These are phyloP conservation scores for Helminthosporium solani DNA, from an alignment of 2,329 filamentous ascomycete species.

Conservation along the genomic window DNA sequence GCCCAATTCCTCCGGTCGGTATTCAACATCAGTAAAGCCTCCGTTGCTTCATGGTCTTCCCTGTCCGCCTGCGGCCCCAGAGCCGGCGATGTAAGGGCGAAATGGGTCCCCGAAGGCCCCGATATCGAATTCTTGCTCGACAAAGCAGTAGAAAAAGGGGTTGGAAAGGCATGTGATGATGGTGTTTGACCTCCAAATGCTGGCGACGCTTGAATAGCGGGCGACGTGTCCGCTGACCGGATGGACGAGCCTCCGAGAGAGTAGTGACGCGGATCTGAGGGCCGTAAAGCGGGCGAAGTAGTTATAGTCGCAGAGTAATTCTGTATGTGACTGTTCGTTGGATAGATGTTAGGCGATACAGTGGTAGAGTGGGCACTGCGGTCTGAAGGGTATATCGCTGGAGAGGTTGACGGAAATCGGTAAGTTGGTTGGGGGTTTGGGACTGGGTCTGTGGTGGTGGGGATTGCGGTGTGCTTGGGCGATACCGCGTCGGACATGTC, in stretches of 20 bases:
- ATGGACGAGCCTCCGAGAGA: constrained; percentile 46
- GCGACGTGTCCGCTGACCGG: constrained; percentile 38
- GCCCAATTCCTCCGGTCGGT: constrained; percentile 64
- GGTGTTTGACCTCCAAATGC: constrained; percentile 46
- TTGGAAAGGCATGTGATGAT: constrained; percentile 30
- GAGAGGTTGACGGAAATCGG: constrained; percentile 25
- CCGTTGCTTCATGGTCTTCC: constrained; percentile 72
- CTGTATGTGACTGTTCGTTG: constrained; percentile 43
- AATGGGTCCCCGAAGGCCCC: constrained; percentile 26
- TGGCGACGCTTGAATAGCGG: constrained; percentile 38
- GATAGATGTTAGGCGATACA: constrained; percentile 43
- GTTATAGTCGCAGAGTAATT: constrained; percentile 50
- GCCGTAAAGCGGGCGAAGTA: constrained; percentile 28
- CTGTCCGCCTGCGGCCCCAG: constrained; percentile 40
- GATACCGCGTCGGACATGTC: constrained; percentile 43
- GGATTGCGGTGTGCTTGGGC: constrained; percentile 20
- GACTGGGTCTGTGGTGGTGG: constrained; percentile 9
- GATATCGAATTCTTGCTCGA: constrained; percentile 28
- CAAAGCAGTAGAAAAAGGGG: constrained; percentile 29
- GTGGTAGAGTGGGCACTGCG: constrained; percentile 38
- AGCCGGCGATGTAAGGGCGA: constrained; percentile 40
- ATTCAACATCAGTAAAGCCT: constrained; percentile 85
- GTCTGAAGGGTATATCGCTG: constrained; percentile 41
- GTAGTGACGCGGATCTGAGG: constrained; percentile 51
- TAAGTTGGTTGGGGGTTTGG: constrained; percentile 4